phyloP scores from a whole-genome alignment of 805 yeast species.

The Grigorovia humatica region DNA sequence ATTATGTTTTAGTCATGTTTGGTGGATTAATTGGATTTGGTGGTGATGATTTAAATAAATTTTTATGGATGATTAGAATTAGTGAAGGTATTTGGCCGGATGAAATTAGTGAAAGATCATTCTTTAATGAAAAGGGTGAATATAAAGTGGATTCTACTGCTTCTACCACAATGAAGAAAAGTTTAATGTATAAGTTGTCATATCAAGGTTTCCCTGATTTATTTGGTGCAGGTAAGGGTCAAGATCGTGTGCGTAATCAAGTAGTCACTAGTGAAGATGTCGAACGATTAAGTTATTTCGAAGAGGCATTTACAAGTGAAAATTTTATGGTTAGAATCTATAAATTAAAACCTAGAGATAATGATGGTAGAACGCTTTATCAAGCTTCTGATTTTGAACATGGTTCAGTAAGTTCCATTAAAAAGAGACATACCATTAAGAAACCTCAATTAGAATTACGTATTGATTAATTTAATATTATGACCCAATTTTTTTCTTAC shows the following conservation, averaged over 20 bases:
- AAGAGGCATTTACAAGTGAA: constrained; percentile 90
- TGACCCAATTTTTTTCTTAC: too few species aligned
- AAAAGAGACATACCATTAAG: constrained; percentile 28
- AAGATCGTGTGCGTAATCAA: constrained; percentile 87
- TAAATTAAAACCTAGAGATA: constrained; percentile 81
- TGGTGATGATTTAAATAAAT: constrained; percentile 95
- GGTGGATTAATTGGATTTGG: constrained; percentile 91
- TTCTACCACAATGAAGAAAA: constrained; percentile 73
- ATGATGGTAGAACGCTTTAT: constrained; percentile 68
- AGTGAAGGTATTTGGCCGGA: constrained; percentile 99
- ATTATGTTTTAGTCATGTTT: constrained; percentile 83
- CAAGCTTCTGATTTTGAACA: constrained; percentile 42
- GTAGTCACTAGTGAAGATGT: constrained; percentile 43
- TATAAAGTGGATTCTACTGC: constrained; percentile 79
- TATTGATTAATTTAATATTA: constrained; percentile 4
- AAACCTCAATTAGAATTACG: constrained; percentile 48
- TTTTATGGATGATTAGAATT: constrained; percentile 97
- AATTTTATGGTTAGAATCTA: constrained; percentile 95
- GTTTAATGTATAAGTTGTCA: constrained; percentile 90
- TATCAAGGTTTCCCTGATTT: constrained; percentile 77
- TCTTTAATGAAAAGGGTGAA: constrained; percentile 77
- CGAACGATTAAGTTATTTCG: constrained; percentile 60
- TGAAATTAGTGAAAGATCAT: constrained; percentile 80
- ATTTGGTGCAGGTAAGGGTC: constrained; percentile 45
- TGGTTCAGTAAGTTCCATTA: constrained; percentile 27